Evolutionary conservation across 140 eudicot genomes (phyloP), one percentile per base, ranked within the genome.

Genomic region (Cichorium intybus): DNA sequence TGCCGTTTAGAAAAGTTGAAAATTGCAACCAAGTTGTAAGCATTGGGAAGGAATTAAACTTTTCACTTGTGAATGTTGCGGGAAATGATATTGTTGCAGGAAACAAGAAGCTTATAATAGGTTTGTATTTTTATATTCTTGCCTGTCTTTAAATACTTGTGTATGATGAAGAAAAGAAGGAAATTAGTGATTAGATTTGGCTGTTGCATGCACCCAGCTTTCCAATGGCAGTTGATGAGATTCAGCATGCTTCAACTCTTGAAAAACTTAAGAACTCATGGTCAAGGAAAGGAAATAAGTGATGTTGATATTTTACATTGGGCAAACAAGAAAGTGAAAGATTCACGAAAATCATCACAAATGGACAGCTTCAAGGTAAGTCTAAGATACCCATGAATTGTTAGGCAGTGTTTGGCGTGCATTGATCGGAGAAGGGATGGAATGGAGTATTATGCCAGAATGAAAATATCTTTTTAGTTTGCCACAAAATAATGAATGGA

Each of bases 21-120:
- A 90, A 90, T 52, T 87, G 97, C 84, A 90, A 90, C 76, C 94
- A 80, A 84, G 97, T 85, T 64, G 74, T 90, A 63, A 82, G 80
- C 18, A 82, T 90, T 27, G 97, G 97, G 49, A 90, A 84, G 66
- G 77, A 73, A 9, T 56, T 90, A 76, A 87, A 84, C 69, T 82
- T 90, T 75, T 90, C 97, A 18, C 96, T 90, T 6, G 97, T 90
- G 29, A 82, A 82, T 64, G 84, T 90, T 17, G 97, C 95, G 33
- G 97, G 97, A 31, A 79, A 87, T 71, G 95, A 90, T 69, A 77
- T 90, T 64, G 95, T 87, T 41, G 84, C 90, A 12, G 97, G 97
- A 76, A 90, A 90, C 82, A 90, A 90, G 82, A 90, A 90, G 86
- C 97, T 90, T 62, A 90, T 87, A 62, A 50, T 87, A 48, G 94